Base-by-base conservation (phyloP, 257 asterid genomes). In the Solanum appendiculatum region DNA sequence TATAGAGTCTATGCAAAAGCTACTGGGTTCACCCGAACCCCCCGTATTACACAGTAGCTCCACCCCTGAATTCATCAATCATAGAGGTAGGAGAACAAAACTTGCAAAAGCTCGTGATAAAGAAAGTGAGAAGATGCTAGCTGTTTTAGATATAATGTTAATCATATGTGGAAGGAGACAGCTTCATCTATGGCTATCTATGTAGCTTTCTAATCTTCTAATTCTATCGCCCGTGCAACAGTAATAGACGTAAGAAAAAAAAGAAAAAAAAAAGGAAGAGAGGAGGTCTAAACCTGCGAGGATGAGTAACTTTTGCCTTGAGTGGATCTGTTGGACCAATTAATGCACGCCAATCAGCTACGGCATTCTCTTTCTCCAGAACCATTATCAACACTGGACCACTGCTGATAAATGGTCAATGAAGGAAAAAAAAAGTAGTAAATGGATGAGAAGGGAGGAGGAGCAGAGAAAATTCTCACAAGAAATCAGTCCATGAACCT, bases 321-420 rank as follows among this genome's bases (percentile, higher is more conserved):
- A 40, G 78, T 34, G 95, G 92, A 88, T 96, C 98, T 2, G 99
- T 96, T 75, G 99, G 99, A 85, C 98, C 99, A 87, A 94, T 96
- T 90, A 93, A 89, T 91, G 93, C 89, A 36, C 98, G 98, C 99
- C 99, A 96, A 88, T 95, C 97, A 86, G 92, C 93, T 84, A 96
- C 25, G 34, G 95, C 99, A 90, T 96, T 95, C 84, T 34, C 93
- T 93, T 96, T 96, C 85, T 95, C 98, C 88, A 96, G 89, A 89
- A 93, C 93, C 99, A 96, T 92, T 48, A 95, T 87, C 88, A 92
- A 36, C 93, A 94, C 97, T 21, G 94, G 93, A 69, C 99, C 98
- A 91, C 99, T 95, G 88, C 21, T 11, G 39, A 78, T 44, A 78
- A 78, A 27, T 27, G 83, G 81, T 87, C 51, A 85, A 87, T 18